These are phyloP conservation scores for Pinus tabuliformis DNA, from an alignment of 75 land plant species.

Conservation along the genomic window DNA sequence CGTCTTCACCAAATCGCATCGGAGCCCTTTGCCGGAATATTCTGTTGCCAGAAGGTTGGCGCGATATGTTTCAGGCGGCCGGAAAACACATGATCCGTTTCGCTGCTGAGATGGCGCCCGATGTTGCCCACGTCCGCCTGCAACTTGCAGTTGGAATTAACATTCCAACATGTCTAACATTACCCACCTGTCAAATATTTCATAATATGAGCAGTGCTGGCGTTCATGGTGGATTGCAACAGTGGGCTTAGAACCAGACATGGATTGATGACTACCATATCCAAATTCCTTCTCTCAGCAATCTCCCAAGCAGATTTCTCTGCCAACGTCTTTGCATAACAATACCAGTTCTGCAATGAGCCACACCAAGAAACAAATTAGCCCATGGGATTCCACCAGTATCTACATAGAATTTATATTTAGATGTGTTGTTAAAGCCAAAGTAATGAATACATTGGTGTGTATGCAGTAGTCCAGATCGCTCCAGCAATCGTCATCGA, in stretches of 20 bases:
- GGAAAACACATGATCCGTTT: no score
- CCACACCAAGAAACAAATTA: no score
- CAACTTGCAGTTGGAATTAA: no score
- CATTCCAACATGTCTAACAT: no score
- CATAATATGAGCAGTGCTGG: constrained; percentile 37
- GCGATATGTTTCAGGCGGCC: no score
- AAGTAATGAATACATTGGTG: constrained; percentile 17
- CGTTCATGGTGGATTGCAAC: constrained; percentile 45
- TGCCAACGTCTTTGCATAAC: constrained; percentile 44
- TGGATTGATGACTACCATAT: constrained; percentile 46
- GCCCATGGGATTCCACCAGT: no score
- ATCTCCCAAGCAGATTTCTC: constrained; percentile 46
- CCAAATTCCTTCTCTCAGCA: constrained; percentile 27
- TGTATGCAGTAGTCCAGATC: constrained; percentile 41
- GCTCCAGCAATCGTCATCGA: constrained; percentile 50
- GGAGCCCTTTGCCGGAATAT: no score
- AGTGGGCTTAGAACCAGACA: constrained; percentile 46
- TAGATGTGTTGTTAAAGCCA: not conserved
- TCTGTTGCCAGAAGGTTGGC: no score
- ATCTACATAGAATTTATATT: not conserved
- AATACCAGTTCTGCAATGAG: constrained; percentile 66
- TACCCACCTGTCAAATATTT: constrained; percentile 27
- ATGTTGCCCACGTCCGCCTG: no score
- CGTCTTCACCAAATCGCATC: no score
- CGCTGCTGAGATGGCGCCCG: no score